Percentiles rank a stretch among this genome's conserved stretches.
phyloP scores from a whole-genome alignment of 768 basidiomycete species.

The Candolleomyces efflorescens region DNA sequence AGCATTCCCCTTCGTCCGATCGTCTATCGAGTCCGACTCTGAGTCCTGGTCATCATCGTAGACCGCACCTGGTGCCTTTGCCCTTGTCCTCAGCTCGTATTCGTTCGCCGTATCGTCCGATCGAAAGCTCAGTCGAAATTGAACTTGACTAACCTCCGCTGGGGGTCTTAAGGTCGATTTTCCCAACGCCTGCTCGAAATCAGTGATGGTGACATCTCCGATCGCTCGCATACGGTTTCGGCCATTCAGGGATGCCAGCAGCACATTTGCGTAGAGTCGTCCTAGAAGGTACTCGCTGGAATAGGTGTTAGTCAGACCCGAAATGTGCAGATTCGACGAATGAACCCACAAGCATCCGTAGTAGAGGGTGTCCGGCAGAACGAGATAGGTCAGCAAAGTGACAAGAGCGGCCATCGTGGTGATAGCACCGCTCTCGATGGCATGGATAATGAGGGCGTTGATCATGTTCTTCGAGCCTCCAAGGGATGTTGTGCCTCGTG shows the following conservation, averaged over 20 bases:
- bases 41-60: too few relatives aligned
- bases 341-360: not conserved
- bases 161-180: too few relatives aligned
- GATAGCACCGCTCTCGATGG: not conserved
- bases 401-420: not conserved
- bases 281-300: not conserved
- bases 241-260: not conserved
- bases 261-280: not conserved
- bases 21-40: too few relatives aligned
- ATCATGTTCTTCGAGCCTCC: not conserved
- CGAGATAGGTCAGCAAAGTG: not conserved
- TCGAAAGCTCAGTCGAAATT: too few relatives aligned
- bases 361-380: not conserved
- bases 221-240: not conserved
- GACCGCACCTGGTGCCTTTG: too few relatives aligned
- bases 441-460: not conserved
- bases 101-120: too few relatives aligned
- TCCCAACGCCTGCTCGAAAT: too few relatives aligned
- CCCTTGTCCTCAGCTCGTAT: too few relatives aligned
- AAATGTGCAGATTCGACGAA: not conserved
- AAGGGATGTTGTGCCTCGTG: too few relatives aligned
- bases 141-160: too few relatives aligned
- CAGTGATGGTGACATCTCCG: too few relatives aligned
- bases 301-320: not conserved
- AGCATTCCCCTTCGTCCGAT: too few relatives aligned